Percentiles rank a stretch among this genome's conserved stretches.
Conservation (phyloP, 805 yeast species). For the Teunomyces barrocoloradensis region DNA sequence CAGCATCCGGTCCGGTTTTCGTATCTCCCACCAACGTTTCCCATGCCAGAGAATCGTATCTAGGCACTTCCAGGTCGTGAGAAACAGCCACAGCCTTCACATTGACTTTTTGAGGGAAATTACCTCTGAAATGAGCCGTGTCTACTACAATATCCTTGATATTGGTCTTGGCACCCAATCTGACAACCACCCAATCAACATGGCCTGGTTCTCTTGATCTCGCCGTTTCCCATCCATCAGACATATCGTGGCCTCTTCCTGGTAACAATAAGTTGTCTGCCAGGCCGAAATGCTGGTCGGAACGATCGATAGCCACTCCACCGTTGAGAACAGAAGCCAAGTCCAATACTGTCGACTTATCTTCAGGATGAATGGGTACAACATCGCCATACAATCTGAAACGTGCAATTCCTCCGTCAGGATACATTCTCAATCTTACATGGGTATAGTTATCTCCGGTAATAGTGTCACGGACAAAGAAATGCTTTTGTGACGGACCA, state of each 20-base stretch:
- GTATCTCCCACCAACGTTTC: constrained; percentile 57
- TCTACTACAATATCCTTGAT: constrained; percentile 68
- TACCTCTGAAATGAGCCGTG: constrained; percentile 93
- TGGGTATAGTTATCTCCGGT: constrained; percentile 73
- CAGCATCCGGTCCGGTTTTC: constrained; percentile 81
- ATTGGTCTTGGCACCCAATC: constrained; percentile 65
- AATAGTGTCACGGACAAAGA: constrained; percentile 59
- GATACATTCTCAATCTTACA: constrained; percentile 85
- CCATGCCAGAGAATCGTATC: constrained; percentile 55
- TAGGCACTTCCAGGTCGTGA: constrained; percentile 34
- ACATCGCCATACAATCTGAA: constrained; percentile 87
- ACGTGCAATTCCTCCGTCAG: constrained; percentile 97
- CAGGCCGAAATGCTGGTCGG: constrained; percentile 93
- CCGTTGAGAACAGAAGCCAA: constrained; percentile 83
- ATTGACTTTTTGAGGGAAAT: constrained; percentile 79
- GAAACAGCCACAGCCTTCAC: constrained; percentile 56
- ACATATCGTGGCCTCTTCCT: constrained; percentile 94
- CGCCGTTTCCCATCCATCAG: constrained; percentile 98
- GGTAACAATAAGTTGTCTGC: constrained; percentile 88
- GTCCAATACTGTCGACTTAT: constrained; percentile 51
- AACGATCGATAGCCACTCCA: constrained; percentile 77
- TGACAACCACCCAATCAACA: constrained; percentile 86
- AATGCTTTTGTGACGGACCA: constrained; percentile 87
- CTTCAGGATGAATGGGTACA: constrained; percentile 61
- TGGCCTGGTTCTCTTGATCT: constrained; percentile 84